These are phyloP conservation scores for Phialocephala subalpina DNA, from an alignment of 2,329 filamentous ascomycete genomes.

Conservation along the genomic window DNA sequence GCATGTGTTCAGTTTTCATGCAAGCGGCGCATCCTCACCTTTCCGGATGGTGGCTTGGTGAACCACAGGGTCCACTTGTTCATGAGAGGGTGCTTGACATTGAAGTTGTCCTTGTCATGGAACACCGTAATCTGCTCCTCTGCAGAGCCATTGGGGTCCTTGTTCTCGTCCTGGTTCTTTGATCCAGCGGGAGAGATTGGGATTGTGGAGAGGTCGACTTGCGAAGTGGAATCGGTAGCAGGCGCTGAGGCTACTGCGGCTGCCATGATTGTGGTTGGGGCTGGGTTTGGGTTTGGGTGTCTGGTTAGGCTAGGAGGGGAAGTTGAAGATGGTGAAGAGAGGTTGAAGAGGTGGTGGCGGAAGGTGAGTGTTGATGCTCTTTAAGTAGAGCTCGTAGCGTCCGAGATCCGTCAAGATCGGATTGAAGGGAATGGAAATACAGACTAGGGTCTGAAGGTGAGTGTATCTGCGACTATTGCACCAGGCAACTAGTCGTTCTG, in stretches of 20 bases:
- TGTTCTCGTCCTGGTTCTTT: slow-evolving; percentile 55
- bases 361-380: not conserved
- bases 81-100: slow-evolving; percentile 97
- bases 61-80: slow-evolving; percentile 99
- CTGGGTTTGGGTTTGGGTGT: slow-evolving; percentile 12
- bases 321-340: not conserved
- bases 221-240: slow-evolving; percentile 46
- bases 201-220: slow-evolving; percentile 73
- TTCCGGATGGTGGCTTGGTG: slow-evolving; percentile 96
- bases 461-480: slow-evolving; percentile 37
- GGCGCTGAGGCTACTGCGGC: slow-evolving; percentile 31
- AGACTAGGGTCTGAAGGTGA: slow-evolving; percentile 4
- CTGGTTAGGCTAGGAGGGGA: not conserved
- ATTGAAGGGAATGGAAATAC: slow-evolving; percentile 17
- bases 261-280: slow-evolving; percentile 36
- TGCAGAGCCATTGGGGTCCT: slow-evolving; percentile 51
- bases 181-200: slow-evolving; percentile 71
- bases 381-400: not conserved
- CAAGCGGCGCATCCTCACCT: slow-evolving; percentile 62
- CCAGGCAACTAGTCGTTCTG: slow-evolving; percentile 38
- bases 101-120: slow-evolving; percentile 99
- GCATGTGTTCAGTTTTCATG: slow-evolving; percentile 17
- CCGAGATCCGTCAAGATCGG: not conserved
- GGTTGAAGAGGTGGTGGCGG: no score
- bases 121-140: slow-evolving; percentile 88